A percentile compares a stretch with the other conserved stretches of the same genome.
Conservation (phyloP, 768 basidiomycete genomes). For the Boletus fagicola region DNA sequence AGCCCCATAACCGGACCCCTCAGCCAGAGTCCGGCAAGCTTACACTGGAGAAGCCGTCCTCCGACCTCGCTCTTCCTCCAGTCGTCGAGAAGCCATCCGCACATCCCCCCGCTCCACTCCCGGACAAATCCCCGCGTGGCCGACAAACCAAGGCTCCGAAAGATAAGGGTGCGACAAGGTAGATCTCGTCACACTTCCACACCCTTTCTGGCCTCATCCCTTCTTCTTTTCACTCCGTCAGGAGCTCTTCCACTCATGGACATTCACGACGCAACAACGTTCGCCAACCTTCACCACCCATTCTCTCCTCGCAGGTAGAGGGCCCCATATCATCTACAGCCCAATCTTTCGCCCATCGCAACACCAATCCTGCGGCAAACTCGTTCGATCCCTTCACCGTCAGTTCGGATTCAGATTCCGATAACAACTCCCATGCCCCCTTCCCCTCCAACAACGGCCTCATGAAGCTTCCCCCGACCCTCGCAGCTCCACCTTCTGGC, state of each 20-base stretch:
- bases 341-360: slow-evolving; percentile 27
- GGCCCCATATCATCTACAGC: slow-evolving; percentile 31
- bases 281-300: slow-evolving; percentile 65
- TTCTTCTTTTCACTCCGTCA: slow-evolving; percentile 20
- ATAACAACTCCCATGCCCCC: slow-evolving; percentile 35
- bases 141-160: slow-evolving; percentile 39
- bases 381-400: slow-evolving; percentile 50
- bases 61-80: slow-evolving; percentile 35
- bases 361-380: slow-evolving; percentile 36
- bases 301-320: slow-evolving; percentile 69
- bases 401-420: slow-evolving; percentile 44
- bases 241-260: slow-evolving; percentile 46
- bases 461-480: slow-evolving; percentile 37
- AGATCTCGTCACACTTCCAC: slow-evolving; percentile 11
- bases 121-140: slow-evolving; percentile 34
- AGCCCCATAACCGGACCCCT: too few relatives aligned
- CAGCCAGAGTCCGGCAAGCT: slow-evolving; percentile 32
- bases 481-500: slow-evolving; percentile 49
- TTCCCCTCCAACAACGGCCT: slow-evolving; percentile 21
- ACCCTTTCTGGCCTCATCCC: slow-evolving; percentile 1
- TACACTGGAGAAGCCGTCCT: slow-evolving; percentile 25
- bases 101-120: slow-evolving; percentile 16
- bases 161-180: slow-evolving; percentile 47
- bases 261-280: slow-evolving; percentile 48
- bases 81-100: slow-evolving; percentile 28